Evolutionary conservation across 2,329 filamentous ascomycete species (phyloP), one percentile per base, ranked within the genome.

Genomic region (Botrytis fragariae): DNA sequence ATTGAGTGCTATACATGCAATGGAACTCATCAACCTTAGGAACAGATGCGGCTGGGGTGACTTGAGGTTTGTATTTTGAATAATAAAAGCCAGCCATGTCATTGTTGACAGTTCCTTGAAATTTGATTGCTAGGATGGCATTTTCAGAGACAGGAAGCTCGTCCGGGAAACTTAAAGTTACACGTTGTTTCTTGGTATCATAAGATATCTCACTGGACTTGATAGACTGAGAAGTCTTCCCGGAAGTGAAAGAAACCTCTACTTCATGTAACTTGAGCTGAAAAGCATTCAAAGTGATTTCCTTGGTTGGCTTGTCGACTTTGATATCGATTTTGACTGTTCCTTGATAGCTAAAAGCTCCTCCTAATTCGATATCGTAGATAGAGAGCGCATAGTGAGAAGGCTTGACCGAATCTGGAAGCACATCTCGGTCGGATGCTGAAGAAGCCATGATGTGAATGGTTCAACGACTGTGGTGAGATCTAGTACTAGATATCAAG

Each of bases 61-160:
- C 90, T 71, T 88, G 84, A 29, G 95, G 93, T 86, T 94, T 97
- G 84, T 99, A 99, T 85, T 96, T 94, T 80, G 93, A 95, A 77
- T 94, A 91, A 84, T 96, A 97, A 86, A 97, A 97, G 59, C 95
- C 94, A 74, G 93, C 92, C 94, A 97, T 97, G 76, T 92, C 89
- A 81, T 93, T 93, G 86, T 97, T 97, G 83, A 97, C 92, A 74
- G 87, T 91, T 74, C 93, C 95, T 79, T 92, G 87, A 80, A 96
- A 97, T 32, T 89, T 87, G 80, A 97, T 88, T 64, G 87, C 85
- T 60, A 97, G 83, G 8, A 86, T 81, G 37, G 91, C 91, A 81
- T 92, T 90, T 74, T 90, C 86, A 37, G 91, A 87, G 45, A 88
- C 85, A 29, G 91, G 87, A 48, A 98, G 85, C 79, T 92, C 90